Percentiles rank a stretch among this genome's conserved stretches.
Evolutionary conservation across 2,329 filamentous ascomycete genomes (phyloP).

Genomic region (Colletotrichum sp.): DNA sequence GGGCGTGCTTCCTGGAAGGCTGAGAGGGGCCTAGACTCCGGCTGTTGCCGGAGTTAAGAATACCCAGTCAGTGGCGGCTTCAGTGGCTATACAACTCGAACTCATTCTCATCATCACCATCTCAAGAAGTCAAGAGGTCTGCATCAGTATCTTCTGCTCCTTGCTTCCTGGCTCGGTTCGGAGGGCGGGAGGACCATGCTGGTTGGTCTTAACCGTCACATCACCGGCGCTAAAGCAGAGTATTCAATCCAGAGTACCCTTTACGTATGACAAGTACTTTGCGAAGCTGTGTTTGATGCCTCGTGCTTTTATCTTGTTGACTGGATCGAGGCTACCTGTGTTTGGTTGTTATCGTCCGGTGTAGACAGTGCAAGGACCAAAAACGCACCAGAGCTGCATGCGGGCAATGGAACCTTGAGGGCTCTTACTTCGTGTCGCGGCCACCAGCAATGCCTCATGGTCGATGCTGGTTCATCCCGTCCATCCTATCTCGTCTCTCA

Average conservation of each 20-base stretch:
- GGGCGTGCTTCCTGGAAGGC: not conserved
- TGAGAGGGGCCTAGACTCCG: not conserved
- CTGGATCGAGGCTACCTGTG: not conserved
- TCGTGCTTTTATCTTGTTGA: not conserved
- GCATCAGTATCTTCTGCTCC: not conserved
- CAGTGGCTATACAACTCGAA: not conserved
- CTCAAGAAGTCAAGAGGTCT: not conserved
- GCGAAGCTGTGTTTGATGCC: not conserved
- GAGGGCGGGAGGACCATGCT: not conserved
- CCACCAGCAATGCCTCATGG: not conserved
- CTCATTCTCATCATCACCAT: not conserved
- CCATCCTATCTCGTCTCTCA: not conserved
- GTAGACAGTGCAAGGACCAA: not conserved
- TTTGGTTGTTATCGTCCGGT: not conserved
- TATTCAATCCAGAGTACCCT: not conserved
- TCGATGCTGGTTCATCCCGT: not conserved
- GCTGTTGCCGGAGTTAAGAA: constrained; percentile 1
- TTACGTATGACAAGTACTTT: not conserved
- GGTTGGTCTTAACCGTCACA: not conserved
- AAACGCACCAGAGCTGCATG: not conserved
- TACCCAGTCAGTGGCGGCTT: not conserved
- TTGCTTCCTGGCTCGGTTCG: not conserved
- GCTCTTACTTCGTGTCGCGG: not conserved
- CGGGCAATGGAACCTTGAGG: not conserved
- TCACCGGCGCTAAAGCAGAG: not conserved